phyloP scores from a whole-genome alignment of 805 yeast genomes.

The Brettanomyces custersianus region DNA sequence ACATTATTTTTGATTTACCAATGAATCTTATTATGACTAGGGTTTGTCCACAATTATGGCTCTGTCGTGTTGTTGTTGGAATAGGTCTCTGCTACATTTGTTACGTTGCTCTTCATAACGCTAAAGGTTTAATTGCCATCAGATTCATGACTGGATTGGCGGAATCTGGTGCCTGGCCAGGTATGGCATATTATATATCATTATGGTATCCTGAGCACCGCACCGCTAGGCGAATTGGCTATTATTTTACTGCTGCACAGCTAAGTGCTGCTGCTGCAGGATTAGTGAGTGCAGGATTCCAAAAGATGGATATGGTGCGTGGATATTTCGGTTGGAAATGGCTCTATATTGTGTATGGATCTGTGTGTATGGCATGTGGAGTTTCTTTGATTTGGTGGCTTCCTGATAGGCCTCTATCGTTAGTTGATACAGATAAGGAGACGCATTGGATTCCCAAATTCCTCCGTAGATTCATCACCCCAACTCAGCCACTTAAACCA shows the following conservation, averaged over 20 bases:
- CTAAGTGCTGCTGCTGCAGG: conserved; percentile 88
- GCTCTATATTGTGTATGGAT: conserved; percentile 74
- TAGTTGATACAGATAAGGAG: conserved; percentile 4
- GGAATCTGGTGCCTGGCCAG: conserved; percentile 90
- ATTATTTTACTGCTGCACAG: conserved; percentile 88
- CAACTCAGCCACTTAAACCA: conserved; percentile 40
- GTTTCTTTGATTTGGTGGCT: conserved; percentile 69
- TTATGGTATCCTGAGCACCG: conserved; percentile 80
- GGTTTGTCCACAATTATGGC: conserved; percentile 79
- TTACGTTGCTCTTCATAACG: conserved; percentile 49
- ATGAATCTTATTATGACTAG: conserved; percentile 82
- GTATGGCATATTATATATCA: conserved; percentile 73
- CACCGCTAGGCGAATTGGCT: conserved; percentile 72
- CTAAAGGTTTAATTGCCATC: conserved; percentile 57
- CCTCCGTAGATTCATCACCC: conserved; percentile 12
- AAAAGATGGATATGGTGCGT: conserved; percentile 61
- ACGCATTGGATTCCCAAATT: conserved; percentile 11
- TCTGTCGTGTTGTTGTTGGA: conserved; percentile 64
- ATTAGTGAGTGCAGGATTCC: conserved; percentile 80
- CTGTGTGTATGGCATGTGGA: conserved; percentile 56
- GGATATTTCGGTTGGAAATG: conserved; percentile 83
- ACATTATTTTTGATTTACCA: conserved; percentile 77
- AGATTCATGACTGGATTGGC: conserved; percentile 67
- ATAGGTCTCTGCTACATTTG: conserved; percentile 76
- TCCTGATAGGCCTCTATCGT: conserved; percentile 61